Conservation (phyloP, 2,329 filamentous ascomycete species). For the Aspergillus brunneoviolaceus region DNA sequence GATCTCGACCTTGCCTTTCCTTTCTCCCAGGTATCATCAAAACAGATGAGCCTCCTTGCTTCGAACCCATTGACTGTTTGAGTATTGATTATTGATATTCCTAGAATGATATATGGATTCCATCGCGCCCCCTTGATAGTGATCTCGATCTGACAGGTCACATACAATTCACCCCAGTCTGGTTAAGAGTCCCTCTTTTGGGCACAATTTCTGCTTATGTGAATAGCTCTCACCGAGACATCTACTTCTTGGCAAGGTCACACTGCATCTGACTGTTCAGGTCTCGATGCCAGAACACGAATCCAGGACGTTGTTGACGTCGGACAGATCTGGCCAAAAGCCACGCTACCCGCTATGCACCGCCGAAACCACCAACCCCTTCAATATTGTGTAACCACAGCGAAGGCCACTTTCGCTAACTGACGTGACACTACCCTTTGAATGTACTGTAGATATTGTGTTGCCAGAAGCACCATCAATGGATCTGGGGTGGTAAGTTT, state of each 20-base stretch:
- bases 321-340: background rate
- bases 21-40: no score
- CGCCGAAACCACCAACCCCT: background rate
- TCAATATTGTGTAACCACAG: background rate
- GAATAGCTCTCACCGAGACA: background rate
- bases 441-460: background rate
- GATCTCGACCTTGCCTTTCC: no score
- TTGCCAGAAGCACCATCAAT: background rate
- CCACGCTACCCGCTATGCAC: background rate
- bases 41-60: background rate
- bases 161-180: background rate
- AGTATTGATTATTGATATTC: background rate
- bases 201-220: background rate
- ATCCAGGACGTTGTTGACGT: background rate
- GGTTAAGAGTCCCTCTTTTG: background rate
- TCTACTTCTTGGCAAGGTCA: background rate
- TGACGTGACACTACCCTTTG: background rate
- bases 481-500: background rate
- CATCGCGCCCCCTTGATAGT: background rate
- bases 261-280: background rate
- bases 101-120: no score
- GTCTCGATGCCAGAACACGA: background rate
- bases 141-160: background rate
- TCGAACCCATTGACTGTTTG: background rate
- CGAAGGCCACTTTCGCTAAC: background rate